Base-by-base conservation (phyloP, 352 stramenopile genomes). In the Aphanomyces invadans region DNA sequence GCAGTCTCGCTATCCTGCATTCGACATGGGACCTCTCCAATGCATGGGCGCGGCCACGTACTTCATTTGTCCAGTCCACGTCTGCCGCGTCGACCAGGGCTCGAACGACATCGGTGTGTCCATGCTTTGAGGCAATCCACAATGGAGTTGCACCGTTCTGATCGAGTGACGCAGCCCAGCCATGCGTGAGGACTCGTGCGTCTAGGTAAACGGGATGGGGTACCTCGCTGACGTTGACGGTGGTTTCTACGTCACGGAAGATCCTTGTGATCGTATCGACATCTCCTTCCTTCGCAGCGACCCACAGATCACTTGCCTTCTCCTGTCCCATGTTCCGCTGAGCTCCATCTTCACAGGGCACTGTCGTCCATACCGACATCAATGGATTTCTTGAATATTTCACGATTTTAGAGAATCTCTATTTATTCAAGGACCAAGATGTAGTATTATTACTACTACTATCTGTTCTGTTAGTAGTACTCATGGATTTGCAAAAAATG, bases 81-180 rank as follows among this genome's bases (percentile, higher is more conserved):
- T 54, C 46, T 21, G n/a, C n/a, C n/a, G n/a, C n/a, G 71, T 80
- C 83, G 45, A 92, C 85, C 73, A 89, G 88, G 49, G 89, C 74
- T 10, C 46, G 46, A 7, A 54, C 46, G 46, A 54, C 46, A 23
- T 54, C 46, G 19, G 46, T 54, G 46, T 48, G 39, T 48, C 39
- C 39, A 48, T 48, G 39, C 39, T 48, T 48, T 15, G 39, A 48
- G 17, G 39, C 39, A 48, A 48, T 48, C 39, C 39, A 48, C 39
- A 48, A 48, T 15, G 39, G 39, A n/a, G 39, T 48, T 15, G 39
- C 39, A n/a, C n/a, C 39, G 39, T 48, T 61, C 81, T 92, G 60
- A 90, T 71, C 55, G 90, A 90, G 32, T 80, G 80, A 15, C 82
- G 74, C 70, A 76, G 71, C 71, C 90, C 89, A 60, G 90, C 83